Base-by-base conservation (phyloP, 208 protist species). In the Zelonia costaricensis region DNA sequence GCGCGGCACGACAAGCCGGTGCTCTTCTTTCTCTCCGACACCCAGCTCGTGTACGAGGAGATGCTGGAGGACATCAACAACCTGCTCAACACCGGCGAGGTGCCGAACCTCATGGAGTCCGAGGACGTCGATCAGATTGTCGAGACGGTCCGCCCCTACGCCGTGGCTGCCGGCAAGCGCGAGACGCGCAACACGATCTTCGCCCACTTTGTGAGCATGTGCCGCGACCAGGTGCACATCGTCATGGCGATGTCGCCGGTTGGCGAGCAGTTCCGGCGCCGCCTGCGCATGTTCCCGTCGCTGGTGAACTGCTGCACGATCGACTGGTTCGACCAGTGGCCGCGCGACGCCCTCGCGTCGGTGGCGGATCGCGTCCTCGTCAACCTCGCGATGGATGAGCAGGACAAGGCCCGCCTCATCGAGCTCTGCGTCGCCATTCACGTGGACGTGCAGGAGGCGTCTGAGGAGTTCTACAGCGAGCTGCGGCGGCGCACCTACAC, bases 1-100 rank as follows among this genome's bases (percentile, higher is more conserved):
- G 97, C 95, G 12, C 86, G 84, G 64, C 82, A 89, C 39, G 80
- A 92, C 54, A 76, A 94, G 60, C 82, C 86, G 22, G 85, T 97
- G 44, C 76, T 98, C 18, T 99, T 99, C 65, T 91, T 98, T 38
- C 68, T 99, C 25, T 91, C 88, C 30, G 98, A 99, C 78, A 86
- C 88, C 4, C 95, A 99, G 76, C 93, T 99, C 54, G 84, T 98
- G 18, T 71, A 92, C 38, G 97, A 98, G 74, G 69, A 92, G 58
- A 98, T 99, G 82, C 85, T 99, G 18, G 97, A 99, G 79, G 97
- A 99, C 81, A 88, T 99, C 55, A 99, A 99, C 79, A 98, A 97
- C 78, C 86, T 99, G 33, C 84, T 99, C 12, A 99, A 98, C 82
- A 95, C 92, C 8, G 97, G 98, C 58, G 97, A 99, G 79, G 91